Conservation (phyloP, 345 rosid genomes). For the Sapria himalayana region DNA sequence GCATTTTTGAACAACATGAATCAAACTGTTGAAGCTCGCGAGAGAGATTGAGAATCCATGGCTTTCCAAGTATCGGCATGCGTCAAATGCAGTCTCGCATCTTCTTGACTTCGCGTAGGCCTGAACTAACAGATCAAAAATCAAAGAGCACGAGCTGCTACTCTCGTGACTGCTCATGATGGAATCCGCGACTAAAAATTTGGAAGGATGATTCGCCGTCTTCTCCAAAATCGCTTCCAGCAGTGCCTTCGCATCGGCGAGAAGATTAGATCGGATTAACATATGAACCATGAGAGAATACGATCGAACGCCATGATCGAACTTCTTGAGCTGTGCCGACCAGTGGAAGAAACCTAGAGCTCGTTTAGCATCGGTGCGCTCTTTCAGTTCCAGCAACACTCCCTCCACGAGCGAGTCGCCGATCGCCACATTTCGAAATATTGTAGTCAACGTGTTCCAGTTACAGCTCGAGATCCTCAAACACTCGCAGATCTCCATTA, state of each 20-base stretch:
- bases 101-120: conserved; percentile 41
- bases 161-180: conserved; percentile 25
- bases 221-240: conserved; percentile 32
- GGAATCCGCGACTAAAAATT: conserved; percentile 21
- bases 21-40: conserved; percentile 29
- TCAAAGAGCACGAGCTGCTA: conserved; percentile 23
- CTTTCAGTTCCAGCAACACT: conserved; percentile 41
- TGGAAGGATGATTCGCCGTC: conserved; percentile 7
- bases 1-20: conserved; percentile 40
- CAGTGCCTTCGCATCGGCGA: conserved; percentile 42
- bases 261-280: conserved; percentile 28
- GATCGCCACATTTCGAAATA: conserved; percentile 18
- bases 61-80: conserved; percentile 22
- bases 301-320: conserved; percentile 23
- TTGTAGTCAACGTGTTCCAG: conserved; percentile 37
- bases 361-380: conserved; percentile 35
- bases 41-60: conserved; percentile 34
- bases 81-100: conserved; percentile 37
- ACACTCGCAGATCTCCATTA: too few species aligned
- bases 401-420: conserved; percentile 18
- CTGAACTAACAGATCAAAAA: conserved; percentile 50
- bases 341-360: conserved; percentile 68
- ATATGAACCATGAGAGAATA: conserved; percentile 41
- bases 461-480: too few species aligned
- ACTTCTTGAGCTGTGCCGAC: conserved; percentile 28